phyloP scores from a whole-genome alignment of 2,329 filamentous ascomycete genomes.

The Cordyceps javanica region DNA sequence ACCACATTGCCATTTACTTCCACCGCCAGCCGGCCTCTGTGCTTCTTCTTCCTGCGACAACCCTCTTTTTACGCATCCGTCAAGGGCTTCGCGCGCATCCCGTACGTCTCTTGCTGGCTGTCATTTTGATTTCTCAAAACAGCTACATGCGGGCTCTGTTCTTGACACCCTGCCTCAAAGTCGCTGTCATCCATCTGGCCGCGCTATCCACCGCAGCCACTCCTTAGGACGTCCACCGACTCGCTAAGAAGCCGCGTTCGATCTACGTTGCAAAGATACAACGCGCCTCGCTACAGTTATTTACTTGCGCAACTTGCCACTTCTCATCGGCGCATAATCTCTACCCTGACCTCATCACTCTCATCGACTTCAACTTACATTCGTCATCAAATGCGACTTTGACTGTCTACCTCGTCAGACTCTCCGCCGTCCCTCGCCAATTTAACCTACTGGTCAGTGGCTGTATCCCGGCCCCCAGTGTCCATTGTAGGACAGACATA shows the following conservation, averaged over 20 bases:
- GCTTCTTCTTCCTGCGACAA: slow-evolving; percentile 14
- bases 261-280: neutral
- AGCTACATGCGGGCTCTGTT: neutral
- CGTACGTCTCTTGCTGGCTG: neutral
- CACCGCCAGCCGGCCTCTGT: slow-evolving; percentile 10
- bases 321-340: slow-evolving; percentile 7
- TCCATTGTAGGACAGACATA: slow-evolving; percentile 21
- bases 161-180: neutral
- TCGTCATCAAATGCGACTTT: slow-evolving; percentile 12
- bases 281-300: neutral
- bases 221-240: neutral
- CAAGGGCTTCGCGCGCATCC: slow-evolving; percentile 7
- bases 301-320: neutral
- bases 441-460: slow-evolving; percentile 20
- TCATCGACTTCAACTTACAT: slow-evolving; percentile 1
- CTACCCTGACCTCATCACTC: slow-evolving; percentile 17
- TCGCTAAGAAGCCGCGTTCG: neutral
- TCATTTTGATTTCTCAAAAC: neutral
- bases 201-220: neutral
- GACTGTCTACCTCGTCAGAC: slow-evolving; percentile 13
- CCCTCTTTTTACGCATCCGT: slow-evolving; percentile 15
- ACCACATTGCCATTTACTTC: slow-evolving; percentile 15
- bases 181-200: neutral
- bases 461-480: slow-evolving; percentile 13
- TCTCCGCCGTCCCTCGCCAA: neutral